These are phyloP conservation scores for Solanum chaucha DNA, from an alignment of 257 asterid species.

Conservation along the genomic window DNA sequence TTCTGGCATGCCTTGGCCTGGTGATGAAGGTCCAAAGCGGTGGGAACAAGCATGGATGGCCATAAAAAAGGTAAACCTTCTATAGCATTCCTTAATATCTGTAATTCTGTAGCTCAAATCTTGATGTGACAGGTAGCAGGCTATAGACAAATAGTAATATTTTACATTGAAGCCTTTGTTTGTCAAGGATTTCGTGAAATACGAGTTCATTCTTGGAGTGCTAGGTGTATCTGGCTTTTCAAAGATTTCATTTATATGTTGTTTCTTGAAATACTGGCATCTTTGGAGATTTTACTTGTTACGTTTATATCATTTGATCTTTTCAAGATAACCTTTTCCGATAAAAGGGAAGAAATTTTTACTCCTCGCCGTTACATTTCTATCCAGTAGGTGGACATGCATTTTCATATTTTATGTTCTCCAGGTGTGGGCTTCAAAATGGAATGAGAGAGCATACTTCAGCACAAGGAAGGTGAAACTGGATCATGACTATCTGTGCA, in stretches of 20 bases:
- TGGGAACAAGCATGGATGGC: conserved; percentile 99
- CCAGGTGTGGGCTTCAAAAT: conserved; percentile 99
- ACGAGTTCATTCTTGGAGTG: neutral
- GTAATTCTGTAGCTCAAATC: neutral
- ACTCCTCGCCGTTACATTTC: neutral
- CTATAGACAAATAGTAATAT: neutral
- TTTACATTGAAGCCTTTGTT: neutral
- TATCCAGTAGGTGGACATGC: neutral
- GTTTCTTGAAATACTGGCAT: neutral
- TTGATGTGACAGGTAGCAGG: neutral
- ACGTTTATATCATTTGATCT: neutral
- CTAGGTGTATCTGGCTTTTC: neutral
- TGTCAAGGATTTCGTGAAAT: neutral
- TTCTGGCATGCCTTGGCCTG: conserved; percentile 99
- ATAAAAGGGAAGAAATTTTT: neutral
- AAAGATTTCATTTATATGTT: neutral
- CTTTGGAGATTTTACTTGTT: neutral
- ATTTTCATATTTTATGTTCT: conserved; percentile 1
- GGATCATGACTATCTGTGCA: conserved; percentile 86
- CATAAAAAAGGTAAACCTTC: conserved; percentile 63
- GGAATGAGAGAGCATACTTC: conserved; percentile 99
- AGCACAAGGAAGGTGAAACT: conserved; percentile 95
- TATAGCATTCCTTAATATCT: neutral
- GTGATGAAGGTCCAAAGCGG: conserved; percentile 86
- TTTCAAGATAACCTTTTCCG: neutral